Evolutionary conservation across 495 filamentous ascomycete species (phyloP).

Genomic region (Chaetomium tenue): DNA sequence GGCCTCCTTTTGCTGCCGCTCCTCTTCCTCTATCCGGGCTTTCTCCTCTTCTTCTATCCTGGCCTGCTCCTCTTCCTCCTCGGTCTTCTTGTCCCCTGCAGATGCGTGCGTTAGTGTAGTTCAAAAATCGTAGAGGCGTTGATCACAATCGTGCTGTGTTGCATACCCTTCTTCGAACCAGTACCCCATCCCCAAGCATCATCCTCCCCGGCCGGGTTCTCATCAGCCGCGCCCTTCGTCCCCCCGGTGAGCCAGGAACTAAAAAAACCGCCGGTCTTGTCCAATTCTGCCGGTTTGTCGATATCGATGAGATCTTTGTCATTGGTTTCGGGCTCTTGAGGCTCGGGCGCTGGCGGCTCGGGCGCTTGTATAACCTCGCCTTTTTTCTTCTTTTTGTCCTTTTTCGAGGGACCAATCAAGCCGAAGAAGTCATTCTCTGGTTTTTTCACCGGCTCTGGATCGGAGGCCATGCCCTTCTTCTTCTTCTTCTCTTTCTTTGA

Average conservation of each 20-base stretch:
- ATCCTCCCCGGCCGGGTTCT: conserved; percentile 16
- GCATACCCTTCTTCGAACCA: conserved; percentile 3
- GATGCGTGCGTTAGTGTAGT: conserved; percentile 1
- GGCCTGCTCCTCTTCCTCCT: conserved; percentile 39
- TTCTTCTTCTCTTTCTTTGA: conserved; percentile 31
- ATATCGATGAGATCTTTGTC: conserved; percentile 36
- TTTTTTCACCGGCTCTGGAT: conserved; percentile 25
- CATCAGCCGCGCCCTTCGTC: conserved; percentile 31
- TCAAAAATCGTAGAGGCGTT: background rate
- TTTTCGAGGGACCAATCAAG: conserved; percentile 20
- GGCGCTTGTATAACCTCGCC: conserved; percentile 15
- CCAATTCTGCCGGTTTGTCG: conserved; percentile 33
- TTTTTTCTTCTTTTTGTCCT: conserved; percentile 38
- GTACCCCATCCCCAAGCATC: background rate
- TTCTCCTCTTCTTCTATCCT: conserved; percentile 38
- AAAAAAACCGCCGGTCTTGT: conserved; percentile 39
- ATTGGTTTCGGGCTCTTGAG: conserved; percentile 11
- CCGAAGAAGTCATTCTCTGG: conserved; percentile 27
- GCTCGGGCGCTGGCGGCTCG: conserved; percentile 10
- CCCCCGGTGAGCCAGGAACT: conserved; percentile 33
- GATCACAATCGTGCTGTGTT: background rate
- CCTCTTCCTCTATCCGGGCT: conserved; percentile 33
- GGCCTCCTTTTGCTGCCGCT: conserved; percentile 36
- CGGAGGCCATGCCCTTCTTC: conserved; percentile 23
- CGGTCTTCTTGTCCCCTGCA: conserved; percentile 38